phyloP scores from a whole-genome alignment of 192 early-diverging fungal genomes.

The Coemansia sp. region DNA sequence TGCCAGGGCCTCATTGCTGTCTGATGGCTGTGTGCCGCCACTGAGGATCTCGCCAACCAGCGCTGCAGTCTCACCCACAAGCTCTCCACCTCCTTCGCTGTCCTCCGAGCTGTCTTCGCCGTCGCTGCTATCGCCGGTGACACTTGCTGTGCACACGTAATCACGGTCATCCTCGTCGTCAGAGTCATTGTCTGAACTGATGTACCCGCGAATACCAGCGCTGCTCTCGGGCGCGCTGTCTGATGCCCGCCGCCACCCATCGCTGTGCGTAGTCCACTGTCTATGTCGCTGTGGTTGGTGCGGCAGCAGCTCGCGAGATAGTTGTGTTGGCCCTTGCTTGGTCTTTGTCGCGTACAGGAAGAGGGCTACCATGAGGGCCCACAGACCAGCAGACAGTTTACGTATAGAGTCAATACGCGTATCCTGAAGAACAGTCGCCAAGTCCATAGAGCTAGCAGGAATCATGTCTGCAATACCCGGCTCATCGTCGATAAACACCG shows the following conservation, averaged over 20 bases:
- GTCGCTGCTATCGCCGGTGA: slow-evolving; percentile 22
- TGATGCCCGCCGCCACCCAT: not conserved
- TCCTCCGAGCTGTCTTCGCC: slow-evolving; percentile 14
- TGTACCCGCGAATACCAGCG: not conserved
- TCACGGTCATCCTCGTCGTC: slow-evolving; percentile 32
- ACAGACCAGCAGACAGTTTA: slow-evolving; percentile 34
- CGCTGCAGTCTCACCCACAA: slow-evolving; percentile 21
- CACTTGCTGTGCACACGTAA: slow-evolving; percentile 23
- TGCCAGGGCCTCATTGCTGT: slow-evolving; percentile 28
- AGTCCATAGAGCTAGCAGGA: slow-evolving; percentile 14
- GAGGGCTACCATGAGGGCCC: slow-evolving; percentile 39
- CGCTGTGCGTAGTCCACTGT: not conserved
- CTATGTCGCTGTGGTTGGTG: not conserved
- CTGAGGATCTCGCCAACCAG: slow-evolving; percentile 39
- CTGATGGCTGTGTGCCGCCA: slow-evolving; percentile 13
- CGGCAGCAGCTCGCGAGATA: not conserved
- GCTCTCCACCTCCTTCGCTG: slow-evolving; percentile 10
- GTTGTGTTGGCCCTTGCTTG: slow-evolving; percentile 14
- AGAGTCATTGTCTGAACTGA: not conserved
- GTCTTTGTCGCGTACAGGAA: slow-evolving; percentile 21
- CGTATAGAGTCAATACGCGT: slow-evolving; percentile 35
- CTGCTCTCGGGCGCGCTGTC: not conserved
- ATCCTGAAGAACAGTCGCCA: slow-evolving; percentile 23
- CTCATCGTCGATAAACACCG: slow-evolving; percentile 46
- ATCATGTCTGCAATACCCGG: not conserved